phyloP scores from a whole-genome alignment of 768 basidiomycete species.

The Pleurotus djamor region DNA sequence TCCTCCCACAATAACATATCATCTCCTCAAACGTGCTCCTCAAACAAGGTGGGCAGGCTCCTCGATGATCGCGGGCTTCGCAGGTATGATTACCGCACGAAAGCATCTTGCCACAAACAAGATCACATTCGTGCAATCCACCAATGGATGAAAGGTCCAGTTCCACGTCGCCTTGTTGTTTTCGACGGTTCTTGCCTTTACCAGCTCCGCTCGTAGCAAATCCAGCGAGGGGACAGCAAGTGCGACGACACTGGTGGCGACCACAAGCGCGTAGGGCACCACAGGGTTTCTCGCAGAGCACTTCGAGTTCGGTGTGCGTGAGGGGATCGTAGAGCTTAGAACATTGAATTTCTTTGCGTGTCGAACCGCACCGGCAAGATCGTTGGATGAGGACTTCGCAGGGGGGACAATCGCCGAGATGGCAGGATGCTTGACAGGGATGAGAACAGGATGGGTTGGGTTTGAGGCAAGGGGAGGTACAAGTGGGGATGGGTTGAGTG shows the following conservation, averaged over 20 bases:
- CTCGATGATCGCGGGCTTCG: constrained; percentile 77
- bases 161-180: constrained; percentile 38
- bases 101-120: constrained; percentile 73
- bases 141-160: constrained; percentile 41
- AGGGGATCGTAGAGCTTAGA: constrained; percentile 34
- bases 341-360: constrained; percentile 57
- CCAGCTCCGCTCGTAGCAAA: constrained; percentile 40
- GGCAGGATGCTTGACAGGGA: constrained; percentile 67
- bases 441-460: constrained; percentile 69
- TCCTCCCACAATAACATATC: constrained; percentile 82
- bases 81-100: constrained; percentile 80
- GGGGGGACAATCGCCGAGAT: constrained; percentile 77
- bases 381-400: constrained; percentile 68
- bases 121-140: constrained; percentile 82
- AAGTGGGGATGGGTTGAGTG: constrained; percentile 79
- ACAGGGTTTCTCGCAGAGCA: constrained; percentile 83
- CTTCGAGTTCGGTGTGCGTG: constrained; percentile 38
- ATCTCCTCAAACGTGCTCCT: constrained; percentile 93
- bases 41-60: constrained; percentile 79
- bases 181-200: constrained; percentile 65
- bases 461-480: constrained; percentile 65
- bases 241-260: constrained; percentile 77
- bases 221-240: constrained; percentile 88
- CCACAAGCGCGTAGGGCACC: constrained; percentile 79
- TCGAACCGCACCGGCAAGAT: constrained; percentile 86